Evolutionary conservation across 2,329 filamentous ascomycete genomes (phyloP).

Genomic region (Paecilomyces formosus): DNA sequence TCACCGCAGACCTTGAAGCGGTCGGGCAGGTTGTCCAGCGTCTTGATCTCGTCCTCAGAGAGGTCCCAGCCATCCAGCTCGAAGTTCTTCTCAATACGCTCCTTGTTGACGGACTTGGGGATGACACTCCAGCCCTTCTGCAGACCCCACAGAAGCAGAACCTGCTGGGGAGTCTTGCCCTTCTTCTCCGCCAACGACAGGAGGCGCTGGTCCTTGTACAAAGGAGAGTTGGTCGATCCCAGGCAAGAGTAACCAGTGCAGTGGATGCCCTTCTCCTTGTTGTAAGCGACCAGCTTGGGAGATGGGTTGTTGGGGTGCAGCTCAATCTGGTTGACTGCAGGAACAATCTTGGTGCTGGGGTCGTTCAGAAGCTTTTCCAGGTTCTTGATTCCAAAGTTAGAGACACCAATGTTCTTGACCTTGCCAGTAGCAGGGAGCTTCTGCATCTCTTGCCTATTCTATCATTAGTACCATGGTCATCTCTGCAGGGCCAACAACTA

Average conservation of each 20-base stretch:
- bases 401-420: conserved; percentile 74
- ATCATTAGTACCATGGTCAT: conserved; percentile 59
- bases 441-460: conserved; percentile 48
- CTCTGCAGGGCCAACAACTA: conserved; percentile 57
- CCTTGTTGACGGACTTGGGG: conserved; percentile 71
- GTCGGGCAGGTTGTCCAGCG: conserved; percentile 60
- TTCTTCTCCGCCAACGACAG: conserved; percentile 49
- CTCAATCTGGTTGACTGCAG: conserved; percentile 49
- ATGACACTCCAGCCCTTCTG: conserved; percentile 77
- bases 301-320: conserved; percentile 62
- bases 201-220: conserved; percentile 49
- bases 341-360: conserved; percentile 47
- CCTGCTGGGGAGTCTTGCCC: conserved; percentile 48
- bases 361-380: conserved; percentile 68
- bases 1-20: conserved; percentile 80
- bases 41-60: conserved; percentile 62
- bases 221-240: conserved; percentile 46
- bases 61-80: conserved; percentile 68
- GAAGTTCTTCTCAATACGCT: conserved; percentile 69
- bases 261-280: conserved; percentile 48
- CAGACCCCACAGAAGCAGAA: conserved; percentile 64
- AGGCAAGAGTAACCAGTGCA: conserved; percentile 50
- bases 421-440: conserved; percentile 47
- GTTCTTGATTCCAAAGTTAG: conserved; percentile 77
- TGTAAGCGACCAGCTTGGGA: conserved; percentile 48